Evolutionary conservation across 2,329 filamentous ascomycete genomes (phyloP), one percentile per base, ranked within the genome.

Genomic region (Cadophora malorum): DNA sequence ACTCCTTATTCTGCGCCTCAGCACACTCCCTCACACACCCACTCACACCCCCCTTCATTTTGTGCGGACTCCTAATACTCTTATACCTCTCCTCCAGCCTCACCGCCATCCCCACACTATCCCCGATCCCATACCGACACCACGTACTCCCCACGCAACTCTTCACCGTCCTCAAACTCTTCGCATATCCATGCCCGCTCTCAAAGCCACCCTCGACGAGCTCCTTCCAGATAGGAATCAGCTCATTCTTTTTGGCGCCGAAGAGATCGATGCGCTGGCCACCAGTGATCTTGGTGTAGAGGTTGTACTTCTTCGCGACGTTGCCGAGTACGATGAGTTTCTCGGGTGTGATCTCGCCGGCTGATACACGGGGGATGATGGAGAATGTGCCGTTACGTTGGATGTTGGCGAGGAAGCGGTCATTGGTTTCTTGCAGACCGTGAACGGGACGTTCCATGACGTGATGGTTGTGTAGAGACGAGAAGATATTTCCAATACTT

Each of bases 201-300:
- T 97, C 94, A 90, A 97, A 91, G 23, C 94, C 94, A 0, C 91
- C 94, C 66, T 92, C 89, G 9, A 96, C 87, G 3, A 97, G 84
- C 73, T 89, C 87, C 53, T 86, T 86, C 94, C 94, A 97, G 74
- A 97, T 97, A 16, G 85, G 85, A 2, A 92, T 84, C 21, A 97
- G 83, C 78, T 97, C 93, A 72, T 96, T 91, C 80, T 96, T 97
- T 80, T 89, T 90, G 0, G 94, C 94, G 50, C 94, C 94, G 76
- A 97, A 97, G 89, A 97, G 88, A 79, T 97, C 94, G 76, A 97
- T 97, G 66, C 94, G 88, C 79, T 97, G 94, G 0, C 92, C 94
- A 65, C 94, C 94, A 0, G 94, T 97, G 77, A 97, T 96, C 80
- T 97, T 97, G 76, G 90, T 93, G 81, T 97, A 97, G 7, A 97